These are phyloP conservation scores for Elsinoe ampelina DNA, from an alignment of 2,329 filamentous ascomycete genomes.

Conservation along the genomic window DNA sequence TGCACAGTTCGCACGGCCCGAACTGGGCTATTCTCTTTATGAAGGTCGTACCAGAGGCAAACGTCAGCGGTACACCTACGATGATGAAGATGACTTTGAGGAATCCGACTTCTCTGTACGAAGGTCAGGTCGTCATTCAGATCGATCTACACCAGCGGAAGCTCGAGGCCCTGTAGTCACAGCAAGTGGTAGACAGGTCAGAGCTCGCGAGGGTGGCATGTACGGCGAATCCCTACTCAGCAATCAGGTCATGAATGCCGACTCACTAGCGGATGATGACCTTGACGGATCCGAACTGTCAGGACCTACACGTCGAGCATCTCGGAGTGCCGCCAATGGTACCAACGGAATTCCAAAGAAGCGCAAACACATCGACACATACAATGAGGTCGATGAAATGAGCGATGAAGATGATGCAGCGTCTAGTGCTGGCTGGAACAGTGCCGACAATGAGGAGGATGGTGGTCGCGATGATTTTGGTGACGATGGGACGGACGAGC, in stretches of 20 bases:
- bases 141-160: conserved; percentile 60
- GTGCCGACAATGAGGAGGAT: conserved; percentile 52
- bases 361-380: conserved; percentile 43
- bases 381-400: conserved; percentile 53
- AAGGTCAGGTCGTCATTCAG: conserved; percentile 57
- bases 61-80: conserved; percentile 92
- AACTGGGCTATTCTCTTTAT: conserved; percentile 85
- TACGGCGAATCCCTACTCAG: conserved; percentile 55
- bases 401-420: conserved; percentile 49
- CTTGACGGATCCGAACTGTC: conserved; percentile 18
- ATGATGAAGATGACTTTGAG: conserved; percentile 61
- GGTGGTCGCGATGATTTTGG: conserved; percentile 58
- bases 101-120: conserved; percentile 59
- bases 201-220: conserved; percentile 52
- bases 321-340: conserved; percentile 22
- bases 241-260: conserved; percentile 38
- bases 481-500: conserved; percentile 36
- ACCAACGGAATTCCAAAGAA: conserved; percentile 30
- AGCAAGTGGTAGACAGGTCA: conserved; percentile 78
- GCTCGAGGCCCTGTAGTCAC: conserved; percentile 58
- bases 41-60: conserved; percentile 95
- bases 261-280: conserved; percentile 38
- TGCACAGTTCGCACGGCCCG: conserved; percentile 76
- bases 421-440: conserved; percentile 34
- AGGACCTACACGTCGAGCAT: conserved; percentile 33